A percentile compares a stretch with the other conserved stretches of the same genome.
These are phyloP conservation scores for Tephrocybe sp. DNA, from an alignment of 768 basidiomycete species.

Conservation along the genomic window DNA sequence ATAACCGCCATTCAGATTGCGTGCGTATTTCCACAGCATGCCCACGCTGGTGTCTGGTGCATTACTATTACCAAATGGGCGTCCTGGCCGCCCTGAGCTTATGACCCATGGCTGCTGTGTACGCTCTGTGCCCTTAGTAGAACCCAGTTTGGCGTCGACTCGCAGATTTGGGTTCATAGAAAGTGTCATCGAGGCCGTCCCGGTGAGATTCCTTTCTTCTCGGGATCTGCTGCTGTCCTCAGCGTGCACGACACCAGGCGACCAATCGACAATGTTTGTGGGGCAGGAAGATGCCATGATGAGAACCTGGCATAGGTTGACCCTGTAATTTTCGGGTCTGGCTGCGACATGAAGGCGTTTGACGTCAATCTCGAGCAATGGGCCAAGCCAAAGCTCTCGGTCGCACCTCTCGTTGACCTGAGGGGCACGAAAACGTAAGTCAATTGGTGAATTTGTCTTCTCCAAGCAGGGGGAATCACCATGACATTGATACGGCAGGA, in stretches of 20 bases:
- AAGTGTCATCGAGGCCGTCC: background rate
- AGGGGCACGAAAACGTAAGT: background rate
- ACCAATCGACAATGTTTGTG: background rate
- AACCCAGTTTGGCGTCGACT: background rate
- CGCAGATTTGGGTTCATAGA: background rate
- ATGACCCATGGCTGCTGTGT: background rate
- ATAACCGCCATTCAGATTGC: background rate
- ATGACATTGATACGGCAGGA: background rate
- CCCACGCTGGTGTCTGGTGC: background rate
- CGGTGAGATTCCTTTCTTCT: background rate
- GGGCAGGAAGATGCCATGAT: background rate
- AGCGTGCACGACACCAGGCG: background rate
- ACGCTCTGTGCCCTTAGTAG: background rate
- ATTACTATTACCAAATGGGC: too few species aligned
- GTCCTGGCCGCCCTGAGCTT: background rate
- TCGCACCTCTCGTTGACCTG: background rate
- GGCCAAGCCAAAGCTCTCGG: background rate
- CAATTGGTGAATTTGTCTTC: background rate
- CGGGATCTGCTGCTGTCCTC: background rate
- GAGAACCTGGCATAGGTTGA: background rate
- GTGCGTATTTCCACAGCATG: background rate
- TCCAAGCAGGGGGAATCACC: background rate
- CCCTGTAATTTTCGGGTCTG: background rate
- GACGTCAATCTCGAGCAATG: background rate
- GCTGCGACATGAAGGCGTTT: background rate